phyloP scores from a whole-genome alignment of 1,139 yeast genomes.

The Insectozyma bohioensis region DNA sequence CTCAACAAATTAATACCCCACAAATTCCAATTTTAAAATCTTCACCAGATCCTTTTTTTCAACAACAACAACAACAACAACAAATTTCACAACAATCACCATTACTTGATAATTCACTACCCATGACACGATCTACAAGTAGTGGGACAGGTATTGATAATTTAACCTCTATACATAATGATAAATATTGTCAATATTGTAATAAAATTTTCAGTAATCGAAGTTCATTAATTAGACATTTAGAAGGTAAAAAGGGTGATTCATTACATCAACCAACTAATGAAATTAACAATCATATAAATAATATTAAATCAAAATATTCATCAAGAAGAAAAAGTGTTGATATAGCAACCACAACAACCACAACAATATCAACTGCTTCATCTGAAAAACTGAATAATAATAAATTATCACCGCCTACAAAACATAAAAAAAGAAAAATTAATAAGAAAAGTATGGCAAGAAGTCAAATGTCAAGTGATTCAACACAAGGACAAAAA shows the following conservation, averaged over 20 bases:
- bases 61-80: not conserved
- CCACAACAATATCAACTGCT: constrained; percentile 3
- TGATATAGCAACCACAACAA: constrained; percentile 7
- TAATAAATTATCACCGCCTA: not conserved
- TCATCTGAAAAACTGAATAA: not conserved
- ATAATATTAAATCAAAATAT: constrained; percentile 14
- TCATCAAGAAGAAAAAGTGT: constrained; percentile 15
- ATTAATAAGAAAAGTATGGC: constrained; percentile 16
- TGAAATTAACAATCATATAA: too few relatives aligned
- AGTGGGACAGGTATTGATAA: constrained; percentile 8
- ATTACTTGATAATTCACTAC: not conserved
- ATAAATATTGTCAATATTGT: constrained; percentile 18
- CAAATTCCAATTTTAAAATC: constrained; percentile 9
- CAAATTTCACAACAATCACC: not conserved
- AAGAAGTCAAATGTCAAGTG: constrained; percentile 15
- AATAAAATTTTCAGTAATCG: constrained; percentile 18
- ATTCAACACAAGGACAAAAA: constrained; percentile 13
- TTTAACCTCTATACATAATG: not conserved
- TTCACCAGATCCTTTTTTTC: constrained; percentile 7
- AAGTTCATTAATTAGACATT: constrained; percentile 20
- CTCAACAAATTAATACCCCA: constrained; percentile 4
- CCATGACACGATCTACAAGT: constrained; percentile 9
- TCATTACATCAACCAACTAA: constrained; percentile 18
- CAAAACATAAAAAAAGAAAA: constrained; percentile 13
- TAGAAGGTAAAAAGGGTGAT: constrained; percentile 22